Percentiles rank a stretch among this genome's conserved stretches.
Conservation (phyloP, 1,139 yeast genomes). For the Schwanniomyces etchellsii region DNA sequence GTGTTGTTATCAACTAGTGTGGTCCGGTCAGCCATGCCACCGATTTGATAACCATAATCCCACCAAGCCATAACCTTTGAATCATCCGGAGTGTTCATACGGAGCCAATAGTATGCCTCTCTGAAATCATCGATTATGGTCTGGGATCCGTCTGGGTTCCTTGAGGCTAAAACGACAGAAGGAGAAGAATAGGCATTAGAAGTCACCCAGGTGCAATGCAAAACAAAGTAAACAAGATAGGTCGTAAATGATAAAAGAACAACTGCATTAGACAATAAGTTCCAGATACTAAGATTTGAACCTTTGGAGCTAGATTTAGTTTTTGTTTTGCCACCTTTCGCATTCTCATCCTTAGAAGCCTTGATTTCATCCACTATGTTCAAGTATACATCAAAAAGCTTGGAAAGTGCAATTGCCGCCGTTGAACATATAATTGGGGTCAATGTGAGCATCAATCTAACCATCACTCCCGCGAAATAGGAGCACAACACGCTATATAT, state of each 20-base stretch:
- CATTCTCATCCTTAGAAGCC: constrained; percentile 7
- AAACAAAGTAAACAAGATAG: constrained; percentile 77
- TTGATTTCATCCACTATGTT: constrained; percentile 50
- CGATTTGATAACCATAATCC: constrained; percentile 99
- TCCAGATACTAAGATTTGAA: constrained; percentile 3
- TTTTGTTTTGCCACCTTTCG: constrained; percentile 2
- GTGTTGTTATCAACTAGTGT: constrained; percentile 98
- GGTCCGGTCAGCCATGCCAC: constrained; percentile 99
- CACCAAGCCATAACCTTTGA: constrained; percentile 98
- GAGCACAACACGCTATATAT: constrained; percentile 89
- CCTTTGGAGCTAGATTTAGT: constrained; percentile 4
- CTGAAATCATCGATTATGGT: constrained; percentile 92
- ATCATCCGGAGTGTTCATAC: constrained; percentile 97
- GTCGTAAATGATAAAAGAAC: constrained; percentile 69
- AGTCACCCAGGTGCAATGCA: constrained; percentile 97
- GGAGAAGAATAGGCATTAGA: constrained; percentile 96
- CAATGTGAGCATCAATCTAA: constrained; percentile 91
- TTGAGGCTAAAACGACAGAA: constrained; percentile 88
- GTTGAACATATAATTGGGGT: constrained; percentile 95
- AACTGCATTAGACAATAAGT: constrained; percentile 15
- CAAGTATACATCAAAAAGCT: constrained; percentile 76
- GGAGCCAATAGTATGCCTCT: constrained; percentile 98
- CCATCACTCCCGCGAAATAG: constrained; percentile 99
- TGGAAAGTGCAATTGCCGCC: constrained; percentile 80
- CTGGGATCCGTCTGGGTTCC: constrained; percentile 79